These are phyloP conservation scores for Dioscorea cayenensis DNA, from an alignment of 116 monocot genomes.

Conservation along the genomic window DNA sequence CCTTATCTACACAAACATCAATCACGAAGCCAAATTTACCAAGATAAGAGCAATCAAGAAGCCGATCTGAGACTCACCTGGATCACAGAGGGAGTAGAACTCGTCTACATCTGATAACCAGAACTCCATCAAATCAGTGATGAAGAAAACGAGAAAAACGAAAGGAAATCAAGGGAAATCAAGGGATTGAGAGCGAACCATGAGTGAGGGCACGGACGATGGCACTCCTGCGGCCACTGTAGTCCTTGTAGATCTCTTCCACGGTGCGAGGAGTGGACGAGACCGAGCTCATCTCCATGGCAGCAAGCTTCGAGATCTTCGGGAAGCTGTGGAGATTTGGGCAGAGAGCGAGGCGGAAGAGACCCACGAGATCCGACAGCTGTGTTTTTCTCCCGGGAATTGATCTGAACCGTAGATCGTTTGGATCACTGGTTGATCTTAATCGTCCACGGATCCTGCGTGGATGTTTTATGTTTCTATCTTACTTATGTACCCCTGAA, in stretches of 20 bases:
- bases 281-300: constrained; percentile 1
- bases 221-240: constrained; percentile 29
- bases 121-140: neutral
- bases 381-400: neutral
- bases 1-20: constrained; percentile 44
- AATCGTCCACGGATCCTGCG: too few relatives aligned
- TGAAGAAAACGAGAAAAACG: neutral
- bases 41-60: neutral
- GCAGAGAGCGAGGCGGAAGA: neutral
- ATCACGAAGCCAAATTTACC: too few relatives aligned
- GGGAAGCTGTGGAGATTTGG: neutral
- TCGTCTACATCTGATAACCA: constrained; percentile 35
- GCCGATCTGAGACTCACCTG: constrained; percentile 21
- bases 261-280: constrained; percentile 22
- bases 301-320: neutral
- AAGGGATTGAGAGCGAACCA: constrained; percentile 7
- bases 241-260: constrained; percentile 52
- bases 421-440: too few relatives aligned
- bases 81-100: constrained; percentile 48
- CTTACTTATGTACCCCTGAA: too few relatives aligned
- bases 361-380: neutral
- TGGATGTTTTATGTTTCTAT: too few relatives aligned
- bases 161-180: neutral
- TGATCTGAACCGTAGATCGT: neutral
- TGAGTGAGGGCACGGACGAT: constrained; percentile 41